phyloP scores from a whole-genome alignment of 2,329 filamentous ascomycete genomes.

The Pseudogymnoascus sp. region DNA sequence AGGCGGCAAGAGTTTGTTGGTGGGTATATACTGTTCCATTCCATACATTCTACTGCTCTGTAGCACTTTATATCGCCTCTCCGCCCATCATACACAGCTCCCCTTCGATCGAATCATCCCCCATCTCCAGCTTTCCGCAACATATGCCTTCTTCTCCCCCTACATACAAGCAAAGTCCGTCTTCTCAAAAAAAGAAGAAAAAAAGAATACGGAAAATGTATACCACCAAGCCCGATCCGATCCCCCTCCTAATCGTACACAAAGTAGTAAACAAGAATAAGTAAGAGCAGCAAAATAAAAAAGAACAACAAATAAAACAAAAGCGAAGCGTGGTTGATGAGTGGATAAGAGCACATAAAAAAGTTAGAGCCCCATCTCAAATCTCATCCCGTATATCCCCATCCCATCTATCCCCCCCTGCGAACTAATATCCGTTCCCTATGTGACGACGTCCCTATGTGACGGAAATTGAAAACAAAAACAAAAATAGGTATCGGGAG shows the following conservation, averaged over 20 bases:
- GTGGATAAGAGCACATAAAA: background rate
- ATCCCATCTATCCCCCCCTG: background rate
- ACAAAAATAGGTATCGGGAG: background rate
- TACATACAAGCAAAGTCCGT: background rate
- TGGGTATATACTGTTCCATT: background rate
- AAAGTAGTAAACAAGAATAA: background rate
- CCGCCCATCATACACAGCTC: background rate
- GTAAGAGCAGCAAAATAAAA: background rate
- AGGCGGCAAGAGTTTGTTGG: no score
- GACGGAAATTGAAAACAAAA: background rate
- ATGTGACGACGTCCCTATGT: background rate
- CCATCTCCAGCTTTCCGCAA: background rate
- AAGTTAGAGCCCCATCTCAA: background rate
- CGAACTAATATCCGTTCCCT: background rate
- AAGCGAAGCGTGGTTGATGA: background rate
- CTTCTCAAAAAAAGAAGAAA: background rate
- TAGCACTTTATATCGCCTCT: background rate
- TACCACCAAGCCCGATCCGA: background rate
- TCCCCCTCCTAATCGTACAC: background rate
- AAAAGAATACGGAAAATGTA: background rate
- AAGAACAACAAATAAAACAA: background rate
- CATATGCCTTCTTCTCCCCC: no score
- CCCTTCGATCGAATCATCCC: background rate
- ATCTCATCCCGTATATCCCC: background rate
- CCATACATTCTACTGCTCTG: background rate